These are phyloP conservation scores for Spathaspora sp. DNA, from an alignment of 805 yeast genomes.

Conservation along the genomic window DNA sequence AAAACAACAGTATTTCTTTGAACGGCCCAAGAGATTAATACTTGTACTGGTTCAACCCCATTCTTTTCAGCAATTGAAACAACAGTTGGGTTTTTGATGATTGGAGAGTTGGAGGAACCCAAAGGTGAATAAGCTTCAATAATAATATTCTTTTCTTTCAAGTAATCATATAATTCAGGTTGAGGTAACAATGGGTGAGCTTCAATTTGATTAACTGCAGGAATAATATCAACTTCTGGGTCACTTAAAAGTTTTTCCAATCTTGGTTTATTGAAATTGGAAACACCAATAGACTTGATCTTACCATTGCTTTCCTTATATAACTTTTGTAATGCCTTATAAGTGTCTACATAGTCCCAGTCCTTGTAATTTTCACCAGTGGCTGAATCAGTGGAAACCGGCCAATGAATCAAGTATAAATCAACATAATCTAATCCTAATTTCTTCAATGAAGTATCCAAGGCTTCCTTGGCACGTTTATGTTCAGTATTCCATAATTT, in stretches of 20 bases:
- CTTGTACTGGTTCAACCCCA: slow-evolving; percentile 28
- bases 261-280: slow-evolving; percentile 57
- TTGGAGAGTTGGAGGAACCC: slow-evolving; percentile 34
- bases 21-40: slow-evolving; percentile 37
- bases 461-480: slow-evolving; percentile 47
- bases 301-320: slow-evolving; percentile 45
- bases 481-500: slow-evolving; percentile 61
- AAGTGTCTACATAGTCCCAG: slow-evolving; percentile 31
- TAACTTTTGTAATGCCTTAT: slow-evolving; percentile 45
- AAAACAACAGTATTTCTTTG: slow-evolving; percentile 36
- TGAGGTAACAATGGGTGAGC: slow-evolving; percentile 44
- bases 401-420: slow-evolving; percentile 81
- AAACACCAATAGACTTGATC: slow-evolving; percentile 70
- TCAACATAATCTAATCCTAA: slow-evolving; percentile 76
- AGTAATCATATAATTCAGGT: slow-evolving; percentile 57
- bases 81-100: slow-evolving; percentile 28
- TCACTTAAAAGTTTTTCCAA: slow-evolving; percentile 43
- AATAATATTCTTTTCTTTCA: slow-evolving; percentile 45
- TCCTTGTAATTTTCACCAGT: slow-evolving; percentile 15
- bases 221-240: slow-evolving; percentile 49
- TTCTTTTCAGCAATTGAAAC: slow-evolving; percentile 27
- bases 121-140: slow-evolving; percentile 59
- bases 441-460: slow-evolving; percentile 56
- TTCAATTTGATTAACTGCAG: slow-evolving; percentile 75
- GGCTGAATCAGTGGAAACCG: slow-evolving; percentile 44